Evolutionary conservation across 2,329 filamentous ascomycete species (phyloP).

Genomic region (Epicoccum sorghinum): DNA sequence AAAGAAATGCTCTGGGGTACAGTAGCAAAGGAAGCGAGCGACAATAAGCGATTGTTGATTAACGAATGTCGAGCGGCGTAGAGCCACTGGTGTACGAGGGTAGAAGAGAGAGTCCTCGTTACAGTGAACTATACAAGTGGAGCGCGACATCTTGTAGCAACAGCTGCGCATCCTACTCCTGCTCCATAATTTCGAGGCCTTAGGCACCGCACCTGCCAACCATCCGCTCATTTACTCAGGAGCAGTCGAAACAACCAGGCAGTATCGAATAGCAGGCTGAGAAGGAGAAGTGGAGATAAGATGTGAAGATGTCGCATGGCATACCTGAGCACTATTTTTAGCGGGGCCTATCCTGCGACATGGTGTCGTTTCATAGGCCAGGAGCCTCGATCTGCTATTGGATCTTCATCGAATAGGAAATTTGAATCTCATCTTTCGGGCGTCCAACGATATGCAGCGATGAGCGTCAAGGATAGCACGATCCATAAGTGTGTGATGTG

Average conservation of each 20-base stretch:
- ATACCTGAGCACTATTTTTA: slow-evolving; percentile 24
- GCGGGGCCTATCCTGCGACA: slow-evolving; percentile 14
- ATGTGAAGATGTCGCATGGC: slow-evolving; percentile 12
- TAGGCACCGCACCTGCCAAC: slow-evolving; percentile 7
- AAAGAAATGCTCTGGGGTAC: background rate
- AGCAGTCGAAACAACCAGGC: slow-evolving; percentile 7
- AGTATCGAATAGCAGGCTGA: slow-evolving; percentile 7
- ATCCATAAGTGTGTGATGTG: background rate
- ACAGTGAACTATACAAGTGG: background rate
- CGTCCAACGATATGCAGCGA: slow-evolving; percentile 2
- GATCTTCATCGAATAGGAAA: slow-evolving; percentile 6
- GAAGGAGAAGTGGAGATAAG: slow-evolving; percentile 13
- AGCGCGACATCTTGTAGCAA: slow-evolving; percentile 14
- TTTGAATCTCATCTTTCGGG: slow-evolving; percentile 2
- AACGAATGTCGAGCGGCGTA: background rate
- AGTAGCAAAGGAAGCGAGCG: background rate
- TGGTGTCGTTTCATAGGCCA: slow-evolving; percentile 12
- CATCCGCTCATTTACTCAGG: slow-evolving; percentile 19
- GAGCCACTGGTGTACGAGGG: slow-evolving; percentile 2
- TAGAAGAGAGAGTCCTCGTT: background rate
- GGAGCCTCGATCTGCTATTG: slow-evolving; percentile 1
- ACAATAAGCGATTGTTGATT: background rate
- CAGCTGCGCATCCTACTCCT: slow-evolving; percentile 3
- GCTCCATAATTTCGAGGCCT: slow-evolving; percentile 10
- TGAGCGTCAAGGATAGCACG: slow-evolving; percentile 2